Evolutionary conservation across 352 stramenopile species (phyloP), one percentile per base, ranked within the genome.

Genomic region (Globisporangium perplexum): DNA sequence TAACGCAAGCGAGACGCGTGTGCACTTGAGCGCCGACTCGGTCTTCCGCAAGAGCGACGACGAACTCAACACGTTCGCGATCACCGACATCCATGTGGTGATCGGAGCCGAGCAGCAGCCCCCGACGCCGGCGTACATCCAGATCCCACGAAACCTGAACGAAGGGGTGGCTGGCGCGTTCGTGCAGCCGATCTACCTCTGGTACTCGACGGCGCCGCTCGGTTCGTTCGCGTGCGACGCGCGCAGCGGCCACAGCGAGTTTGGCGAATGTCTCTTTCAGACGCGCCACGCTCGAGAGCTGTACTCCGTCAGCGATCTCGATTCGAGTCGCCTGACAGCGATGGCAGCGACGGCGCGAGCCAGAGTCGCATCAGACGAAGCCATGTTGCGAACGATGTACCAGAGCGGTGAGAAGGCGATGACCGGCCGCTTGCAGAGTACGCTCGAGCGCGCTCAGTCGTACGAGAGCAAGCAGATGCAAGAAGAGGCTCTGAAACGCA

Each of bases 381-480:
- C 42, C 15, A 43, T 73, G 15, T 57, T 84, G 38, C 52, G 74
- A 28, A 48, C 50, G 1, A 49, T 83, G 18, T 88, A 87, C 54
- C 59, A 58, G 12, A 65, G 75, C n/a, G 62, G 77, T 17, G 62
- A 90, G 46, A 65, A 68, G 11, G 45, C 41, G 18, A 86, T 93
- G 70, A 46, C 61, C 14, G 59, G 65, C 18, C 68, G 71, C 7
- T 43, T 93, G 24, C 55, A 76, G 30, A 66, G 68, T 42, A 73
- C 73, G 1, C 35, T 88, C n/a, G 52, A 81, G 24, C 70, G 76
- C 49, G 80, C 71, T 28, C 69, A 70, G 28, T 69, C 67, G 12
- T 93, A 93, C 59, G 83, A 93, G 55, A 74, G 59, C 47, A 70
- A 69, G 30, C 28, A 57, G n/a, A 75, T 90, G 56, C 81, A 93